These are phyloP conservation scores for Tetradesmus lagerheimii DNA, from an alignment of 139 green algal genomes.

Conservation along the genomic window DNA sequence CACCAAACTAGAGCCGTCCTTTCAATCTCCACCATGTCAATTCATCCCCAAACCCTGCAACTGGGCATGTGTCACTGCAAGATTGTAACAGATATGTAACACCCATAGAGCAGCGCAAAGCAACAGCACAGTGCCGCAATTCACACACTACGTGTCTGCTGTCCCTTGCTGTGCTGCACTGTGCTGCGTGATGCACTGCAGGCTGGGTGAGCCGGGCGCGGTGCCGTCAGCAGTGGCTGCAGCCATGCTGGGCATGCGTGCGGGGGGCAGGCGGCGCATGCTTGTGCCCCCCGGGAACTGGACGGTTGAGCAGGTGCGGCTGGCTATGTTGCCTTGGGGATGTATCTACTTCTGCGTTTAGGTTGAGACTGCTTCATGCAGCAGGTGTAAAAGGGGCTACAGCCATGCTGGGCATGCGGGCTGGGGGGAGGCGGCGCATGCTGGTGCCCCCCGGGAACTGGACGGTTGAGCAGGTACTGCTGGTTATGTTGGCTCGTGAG, in stretches of 20 bases:
- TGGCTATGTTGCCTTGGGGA: neutral
- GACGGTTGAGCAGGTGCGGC: neutral
- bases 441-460: slow-evolving; percentile 38
- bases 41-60: too few species aligned
- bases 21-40: too few species aligned
- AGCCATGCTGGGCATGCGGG: slow-evolving; percentile 72
- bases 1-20: too few species aligned
- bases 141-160: too few species aligned
- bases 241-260: slow-evolving; percentile 72
- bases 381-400: too few species aligned
- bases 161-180: neutral
- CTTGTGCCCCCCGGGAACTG: slow-evolving; percentile 38
- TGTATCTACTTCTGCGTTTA: too few species aligned
- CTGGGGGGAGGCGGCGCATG: slow-evolving; percentile 68
- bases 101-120: too few species aligned
- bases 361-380: too few species aligned
- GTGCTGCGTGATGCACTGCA: slow-evolving; percentile 24
- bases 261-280: slow-evolving; percentile 68
- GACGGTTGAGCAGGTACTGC: neutral
- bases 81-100: too few species aligned
- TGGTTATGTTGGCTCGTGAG: neutral
- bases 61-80: too few species aligned
- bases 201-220: slow-evolving; percentile 58
- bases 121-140: too few species aligned
- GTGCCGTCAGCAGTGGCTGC: slow-evolving; percentile 66